Evolutionary conservation across 2,329 filamentous ascomycete genomes (phyloP).

Genomic region (Fusarium protoensiforme): DNA sequence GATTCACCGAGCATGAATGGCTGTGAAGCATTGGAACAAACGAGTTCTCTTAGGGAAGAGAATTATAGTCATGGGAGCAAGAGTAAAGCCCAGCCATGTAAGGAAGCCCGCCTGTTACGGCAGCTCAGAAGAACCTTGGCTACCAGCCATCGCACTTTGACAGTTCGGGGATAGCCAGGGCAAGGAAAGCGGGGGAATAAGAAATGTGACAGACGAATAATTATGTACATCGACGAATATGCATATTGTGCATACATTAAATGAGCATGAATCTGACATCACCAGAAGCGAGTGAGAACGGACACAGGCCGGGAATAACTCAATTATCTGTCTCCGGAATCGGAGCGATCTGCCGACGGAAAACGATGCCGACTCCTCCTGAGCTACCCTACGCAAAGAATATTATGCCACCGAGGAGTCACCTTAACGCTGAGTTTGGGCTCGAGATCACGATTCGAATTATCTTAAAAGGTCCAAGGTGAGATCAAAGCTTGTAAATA

Average conservation of each 20-base stretch:
- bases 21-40: neutral
- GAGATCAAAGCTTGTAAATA: neutral
- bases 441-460: neutral
- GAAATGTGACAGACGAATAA: neutral
- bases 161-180: neutral
- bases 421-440: neutral
- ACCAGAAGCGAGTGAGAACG: neutral
- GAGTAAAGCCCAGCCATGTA: neutral
- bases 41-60: neutral
- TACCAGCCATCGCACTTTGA: neutral
- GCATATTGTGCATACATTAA: neutral
- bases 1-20: conserved; percentile 6
- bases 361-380: neutral
- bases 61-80: neutral
- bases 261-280: neutral
- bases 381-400: neutral
- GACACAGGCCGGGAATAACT: neutral
- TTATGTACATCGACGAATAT: neutral
- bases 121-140: neutral
- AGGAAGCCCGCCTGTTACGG: neutral
- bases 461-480: neutral
- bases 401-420: neutral
- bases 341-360: neutral
- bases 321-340: neutral
- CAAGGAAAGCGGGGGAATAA: neutral